These are phyloP conservation scores for Pyrrhoderma lamaoense DNA, from an alignment of 1,284 basidiomycete species.

Conservation along the genomic window DNA sequence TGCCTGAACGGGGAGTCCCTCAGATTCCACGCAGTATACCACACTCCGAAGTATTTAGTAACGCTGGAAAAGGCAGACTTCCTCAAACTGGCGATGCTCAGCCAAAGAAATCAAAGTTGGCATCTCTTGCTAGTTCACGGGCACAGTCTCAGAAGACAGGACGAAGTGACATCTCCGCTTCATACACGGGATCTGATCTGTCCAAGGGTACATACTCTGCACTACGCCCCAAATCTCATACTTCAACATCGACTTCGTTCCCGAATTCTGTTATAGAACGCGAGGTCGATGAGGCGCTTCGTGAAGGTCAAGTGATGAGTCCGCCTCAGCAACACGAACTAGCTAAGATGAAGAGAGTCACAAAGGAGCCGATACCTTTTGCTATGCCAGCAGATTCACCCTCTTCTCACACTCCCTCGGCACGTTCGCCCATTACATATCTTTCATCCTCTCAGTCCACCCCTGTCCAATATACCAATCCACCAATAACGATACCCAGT, in stretches of 20 bases:
- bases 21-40: conserved; percentile 1
- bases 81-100: not conserved
- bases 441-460: not conserved
- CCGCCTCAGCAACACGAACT: conserved; percentile 4
- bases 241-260: conserved; percentile 32
- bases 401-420: not conserved
- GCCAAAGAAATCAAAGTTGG: conserved; percentile 54
- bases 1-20: not conserved
- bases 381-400: not conserved
- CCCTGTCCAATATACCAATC: not conserved
- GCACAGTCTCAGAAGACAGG: conserved; percentile 24
- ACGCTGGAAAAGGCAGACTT: not conserved
- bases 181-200: conserved; percentile 34
- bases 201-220: conserved; percentile 60
- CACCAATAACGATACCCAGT: not conserved
- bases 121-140: conserved; percentile 51
- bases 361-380: not conserved
- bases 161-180: conserved; percentile 39
- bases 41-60: not conserved
- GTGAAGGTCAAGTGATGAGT: conserved; percentile 20
- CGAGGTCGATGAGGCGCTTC: conserved; percentile 18
- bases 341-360: conserved; percentile 2
- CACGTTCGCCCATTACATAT: not conserved
- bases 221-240: conserved; percentile 55
- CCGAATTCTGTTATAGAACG: conserved; percentile 19